Base-by-base conservation (phyloP, 768 basidiomycete species). In the Dendrothele bispora region DNA sequence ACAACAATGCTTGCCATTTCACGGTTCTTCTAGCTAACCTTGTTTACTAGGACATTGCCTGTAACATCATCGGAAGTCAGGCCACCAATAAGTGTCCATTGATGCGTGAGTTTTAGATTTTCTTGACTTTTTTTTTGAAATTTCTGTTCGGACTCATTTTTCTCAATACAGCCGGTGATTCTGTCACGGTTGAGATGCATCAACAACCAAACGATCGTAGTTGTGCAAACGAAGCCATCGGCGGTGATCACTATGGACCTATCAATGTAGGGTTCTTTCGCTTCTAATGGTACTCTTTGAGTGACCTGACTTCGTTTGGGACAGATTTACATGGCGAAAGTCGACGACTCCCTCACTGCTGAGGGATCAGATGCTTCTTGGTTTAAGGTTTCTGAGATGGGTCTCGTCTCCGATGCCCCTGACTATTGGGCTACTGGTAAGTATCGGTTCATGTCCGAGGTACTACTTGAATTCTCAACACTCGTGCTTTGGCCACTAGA, bases 381-480 rank as follows among this genome's bases (percentile, higher is more conserved):
- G 78, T 79, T 80, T 67, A 80, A 80, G 63, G 68, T 80, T 26
- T 56, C 68, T 10, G 69, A 78, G 59, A 68, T 69, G 50, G 78
- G 77, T 29, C 55, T 80, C n/a, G 71, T 74, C 0, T 75, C 74
- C 21, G 69, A 65, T 52, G 72, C 68, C 55, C 75, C 75, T 1
- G 72, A 73, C 38, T 78, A 77, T 60, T 79, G 69, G 61, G 68
- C 69, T 39, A 62, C 69, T 49, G 58, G 67, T 69, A 41, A 52
- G 67, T 55, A 5, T 6, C 30, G 1, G 20, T 25, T 7, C 25
- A 32, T 49, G 15, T 6, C 15, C 32, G 6, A 6, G 26, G 25
- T 6, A 24, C 5, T 17, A 22, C 22, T 20, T 21, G n/a, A n/a
- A n/a, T n/a, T n/a, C n/a, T n/a, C n/a, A n/a, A n/a, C n/a, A n/a